These are phyloP conservation scores for Datura wrightii DNA, from an alignment of 257 asterid genomes.

Conservation along the genomic window DNA sequence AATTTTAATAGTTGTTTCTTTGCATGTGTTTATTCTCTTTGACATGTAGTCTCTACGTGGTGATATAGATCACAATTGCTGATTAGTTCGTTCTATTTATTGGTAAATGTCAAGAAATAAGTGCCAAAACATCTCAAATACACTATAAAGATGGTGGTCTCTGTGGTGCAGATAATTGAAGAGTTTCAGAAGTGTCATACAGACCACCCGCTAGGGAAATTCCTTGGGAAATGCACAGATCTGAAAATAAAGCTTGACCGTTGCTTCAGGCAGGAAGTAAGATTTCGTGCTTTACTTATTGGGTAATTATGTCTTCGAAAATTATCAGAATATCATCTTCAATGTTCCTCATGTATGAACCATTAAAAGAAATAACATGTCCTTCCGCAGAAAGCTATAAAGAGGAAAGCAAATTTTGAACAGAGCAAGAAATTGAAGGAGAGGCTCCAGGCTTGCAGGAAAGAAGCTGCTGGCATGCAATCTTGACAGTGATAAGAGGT, in stretches of 20 bases:
- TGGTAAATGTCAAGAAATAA: neutral
- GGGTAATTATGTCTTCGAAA: neutral
- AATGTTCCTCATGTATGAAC: neutral
- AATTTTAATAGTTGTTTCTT: neutral
- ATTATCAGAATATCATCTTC: neutral
- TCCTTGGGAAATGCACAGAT: constrained; percentile 75
- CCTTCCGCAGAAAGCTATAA: constrained; percentile 72
- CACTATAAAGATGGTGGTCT: neutral
- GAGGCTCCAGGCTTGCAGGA: constrained; percentile 51
- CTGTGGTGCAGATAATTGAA: constrained; percentile 60
- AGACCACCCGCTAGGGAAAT: constrained; percentile 81
- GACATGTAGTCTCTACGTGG: neutral
- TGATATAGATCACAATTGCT: neutral
- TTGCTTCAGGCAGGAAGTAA: constrained; percentile 81
- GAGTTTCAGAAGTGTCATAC: constrained; percentile 73
- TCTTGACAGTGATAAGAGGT: neutral
- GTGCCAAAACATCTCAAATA: neutral
- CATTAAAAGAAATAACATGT: neutral
- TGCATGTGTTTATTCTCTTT: neutral
- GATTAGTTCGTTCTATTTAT: neutral
- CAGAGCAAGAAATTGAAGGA: constrained; percentile 72
- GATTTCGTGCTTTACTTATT: constrained; percentile 26
- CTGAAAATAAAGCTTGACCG: constrained; percentile 71
- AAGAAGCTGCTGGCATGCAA: constrained; percentile 41
- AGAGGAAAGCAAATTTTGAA: constrained; percentile 83